Conservation (phyloP, 345 rosid genomes). For the Citrus hindsii region DNA sequence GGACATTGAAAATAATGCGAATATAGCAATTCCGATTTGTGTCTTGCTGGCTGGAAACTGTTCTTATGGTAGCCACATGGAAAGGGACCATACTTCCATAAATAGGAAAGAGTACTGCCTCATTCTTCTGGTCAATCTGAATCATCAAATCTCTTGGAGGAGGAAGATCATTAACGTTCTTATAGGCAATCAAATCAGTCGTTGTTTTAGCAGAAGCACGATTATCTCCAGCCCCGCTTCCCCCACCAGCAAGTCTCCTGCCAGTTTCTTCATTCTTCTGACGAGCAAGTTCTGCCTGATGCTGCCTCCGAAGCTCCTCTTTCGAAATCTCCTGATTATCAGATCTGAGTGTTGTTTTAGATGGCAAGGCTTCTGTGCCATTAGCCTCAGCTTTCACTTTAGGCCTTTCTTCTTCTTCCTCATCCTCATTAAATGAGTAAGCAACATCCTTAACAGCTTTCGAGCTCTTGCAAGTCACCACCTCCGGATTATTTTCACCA, state of each 20-base stretch:
- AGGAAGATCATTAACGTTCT: constrained; percentile 80
- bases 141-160: constrained; percentile 73
- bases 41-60: constrained; percentile 89
- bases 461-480: constrained; percentile 61
- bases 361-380: constrained; percentile 37
- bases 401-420: constrained; percentile 61
- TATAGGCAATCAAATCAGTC: constrained; percentile 77
- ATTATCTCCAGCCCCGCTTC: constrained; percentile 52
- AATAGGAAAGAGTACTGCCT: constrained; percentile 80
- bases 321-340: constrained; percentile 86
- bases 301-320: constrained; percentile 95
- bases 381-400: constrained; percentile 36
- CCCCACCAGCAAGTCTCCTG: constrained; percentile 86
- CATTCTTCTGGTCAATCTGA: constrained; percentile 84
- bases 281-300: constrained; percentile 96
- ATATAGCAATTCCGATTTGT: constrained; percentile 76
- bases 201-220: constrained; percentile 54
- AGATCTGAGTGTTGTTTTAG: constrained; percentile 85
- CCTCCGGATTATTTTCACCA: constrained; percentile 53
- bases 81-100: constrained; percentile 90
- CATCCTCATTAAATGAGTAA: constrained; percentile 85
- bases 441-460: constrained; percentile 85
- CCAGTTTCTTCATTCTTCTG: constrained; percentile 98
- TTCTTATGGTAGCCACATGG: constrained; percentile 86
- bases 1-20: constrained; percentile 76